These are phyloP conservation scores for Phytophthora pluvialis DNA, from an alignment of 352 stramenopile genomes.

Conservation along the genomic window DNA sequence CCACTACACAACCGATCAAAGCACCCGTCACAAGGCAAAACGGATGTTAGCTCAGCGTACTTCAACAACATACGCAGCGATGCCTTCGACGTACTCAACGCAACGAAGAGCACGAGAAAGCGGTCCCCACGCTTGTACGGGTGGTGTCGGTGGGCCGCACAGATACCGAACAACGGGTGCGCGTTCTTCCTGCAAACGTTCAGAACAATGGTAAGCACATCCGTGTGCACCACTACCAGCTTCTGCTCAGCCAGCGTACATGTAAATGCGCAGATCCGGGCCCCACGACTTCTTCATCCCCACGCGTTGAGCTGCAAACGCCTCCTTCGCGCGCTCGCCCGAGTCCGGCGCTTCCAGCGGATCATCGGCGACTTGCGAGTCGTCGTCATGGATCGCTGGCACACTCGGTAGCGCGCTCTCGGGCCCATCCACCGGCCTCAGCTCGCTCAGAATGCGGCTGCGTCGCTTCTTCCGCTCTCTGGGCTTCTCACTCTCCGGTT, in stretches of 20 bases:
- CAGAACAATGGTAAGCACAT: conserved; percentile 9
- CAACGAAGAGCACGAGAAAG: conserved; percentile 52
- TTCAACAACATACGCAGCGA: background rate
- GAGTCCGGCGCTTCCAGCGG: conserved; percentile 32
- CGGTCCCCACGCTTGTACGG: conserved; percentile 61
- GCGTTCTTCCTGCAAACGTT: conserved; percentile 54
- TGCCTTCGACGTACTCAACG: conserved; percentile 43
- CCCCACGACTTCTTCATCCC: conserved; percentile 49
- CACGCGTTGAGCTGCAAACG: conserved; percentile 62
- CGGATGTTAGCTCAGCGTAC: conserved; percentile 1
- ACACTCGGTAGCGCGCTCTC: conserved; percentile 21
- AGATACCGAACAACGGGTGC: conserved; percentile 54
- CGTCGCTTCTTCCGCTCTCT: conserved; percentile 30
- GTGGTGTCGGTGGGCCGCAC: conserved; percentile 52
- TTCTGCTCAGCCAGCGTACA: conserved; percentile 39
- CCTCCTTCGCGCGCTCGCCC: conserved; percentile 38
- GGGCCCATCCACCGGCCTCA: conserved; percentile 37
- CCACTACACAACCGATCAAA: conserved; percentile 39
- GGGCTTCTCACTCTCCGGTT: conserved; percentile 14
- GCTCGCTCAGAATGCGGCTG: conserved; percentile 45
- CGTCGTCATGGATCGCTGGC: conserved; percentile 27
- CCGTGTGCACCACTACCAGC: background rate
- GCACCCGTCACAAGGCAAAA: conserved; percentile 4
- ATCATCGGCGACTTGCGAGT: conserved; percentile 18
- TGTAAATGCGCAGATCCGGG: conserved; percentile 65